phyloP scores from a whole-genome alignment of 2,329 filamentous ascomycete species.

The Apiospora sp. region DNA sequence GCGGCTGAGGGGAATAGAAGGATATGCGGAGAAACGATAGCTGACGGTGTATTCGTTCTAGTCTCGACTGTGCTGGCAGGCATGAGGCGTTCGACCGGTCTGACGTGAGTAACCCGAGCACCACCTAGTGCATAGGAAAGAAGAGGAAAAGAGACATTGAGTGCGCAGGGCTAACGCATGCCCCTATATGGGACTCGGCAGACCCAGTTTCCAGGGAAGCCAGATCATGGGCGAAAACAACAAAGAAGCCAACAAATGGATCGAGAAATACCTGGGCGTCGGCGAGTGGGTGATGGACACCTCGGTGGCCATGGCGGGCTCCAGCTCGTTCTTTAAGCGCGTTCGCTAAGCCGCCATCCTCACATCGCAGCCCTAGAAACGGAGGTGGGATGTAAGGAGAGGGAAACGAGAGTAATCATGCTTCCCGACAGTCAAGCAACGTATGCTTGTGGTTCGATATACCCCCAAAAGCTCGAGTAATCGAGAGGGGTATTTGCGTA shows the following conservation, averaged over 20 bases:
- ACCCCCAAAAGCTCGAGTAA: neutral
- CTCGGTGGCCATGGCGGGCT: constrained; percentile 89
- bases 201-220: constrained; percentile 86
- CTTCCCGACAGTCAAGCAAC: neutral
- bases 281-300: constrained; percentile 99
- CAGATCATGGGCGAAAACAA: constrained; percentile 81
- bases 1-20: neutral
- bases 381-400: neutral
- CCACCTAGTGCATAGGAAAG: constrained; percentile 21
- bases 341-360: constrained; percentile 64
- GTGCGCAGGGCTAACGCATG: constrained; percentile 50
- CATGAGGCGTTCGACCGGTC: constrained; percentile 94
- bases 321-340: constrained; percentile 90
- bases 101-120: constrained; percentile 78
- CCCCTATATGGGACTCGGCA: constrained; percentile 53
- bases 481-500: neutral
- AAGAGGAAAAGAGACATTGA: neutral
- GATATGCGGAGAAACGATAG: constrained; percentile 26
- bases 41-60: constrained; percentile 45
- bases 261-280: constrained; percentile 91
- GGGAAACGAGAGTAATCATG: neutral
- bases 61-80: constrained; percentile 96
- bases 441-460: neutral
- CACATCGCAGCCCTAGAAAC: neutral
- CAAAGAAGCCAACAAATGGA: constrained; percentile 85